phyloP scores from a whole-genome alignment of 495 filamentous ascomycete genomes.

The Delitschia confertaspora region DNA sequence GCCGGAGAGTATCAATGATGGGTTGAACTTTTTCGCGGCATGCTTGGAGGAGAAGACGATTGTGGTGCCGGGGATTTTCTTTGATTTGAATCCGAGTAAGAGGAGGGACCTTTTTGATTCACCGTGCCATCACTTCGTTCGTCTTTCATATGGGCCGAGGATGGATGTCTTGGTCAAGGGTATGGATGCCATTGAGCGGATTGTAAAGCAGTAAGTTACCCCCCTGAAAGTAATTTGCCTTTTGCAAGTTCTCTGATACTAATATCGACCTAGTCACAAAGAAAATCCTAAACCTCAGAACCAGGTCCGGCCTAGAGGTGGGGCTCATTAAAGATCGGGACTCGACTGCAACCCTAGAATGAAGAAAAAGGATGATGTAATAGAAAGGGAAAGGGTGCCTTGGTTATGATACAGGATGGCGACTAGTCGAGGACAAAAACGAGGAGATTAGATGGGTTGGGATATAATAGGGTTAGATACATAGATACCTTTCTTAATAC shows the following conservation, averaged over 20 bases:
- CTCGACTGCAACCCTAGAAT: too few relatives aligned
- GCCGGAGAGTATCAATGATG: constrained; percentile 73
- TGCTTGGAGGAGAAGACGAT: constrained; percentile 89
- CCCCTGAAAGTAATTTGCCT: not conserved
- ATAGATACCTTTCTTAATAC: too few relatives aligned
- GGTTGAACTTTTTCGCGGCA: constrained; percentile 92
- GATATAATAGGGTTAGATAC: too few relatives aligned
- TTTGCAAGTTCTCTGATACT: not conserved
- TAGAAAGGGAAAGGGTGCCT: too few relatives aligned
- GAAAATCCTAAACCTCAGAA: constrained; percentile 2
- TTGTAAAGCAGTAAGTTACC: constrained; percentile 57
- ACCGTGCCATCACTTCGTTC: constrained; percentile 88
- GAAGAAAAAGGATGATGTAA: too few relatives aligned
- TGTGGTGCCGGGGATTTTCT: constrained; percentile 89
- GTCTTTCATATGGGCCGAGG: constrained; percentile 81
- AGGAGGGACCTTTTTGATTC: constrained; percentile 86
- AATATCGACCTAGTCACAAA: constrained; percentile 2
- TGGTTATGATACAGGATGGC: too few relatives aligned
- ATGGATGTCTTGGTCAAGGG: constrained; percentile 82
- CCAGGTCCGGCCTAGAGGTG: constrained; percentile 6
- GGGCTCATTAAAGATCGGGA: too few relatives aligned
- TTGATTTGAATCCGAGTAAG: constrained; percentile 84
- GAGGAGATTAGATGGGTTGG: too few relatives aligned
- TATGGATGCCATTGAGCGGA: constrained; percentile 80
- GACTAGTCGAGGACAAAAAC: too few relatives aligned